Evolutionary conservation across 306 rosid genomes (phyloP).

Genomic region (Hylodesmum podocarpum): DNA sequence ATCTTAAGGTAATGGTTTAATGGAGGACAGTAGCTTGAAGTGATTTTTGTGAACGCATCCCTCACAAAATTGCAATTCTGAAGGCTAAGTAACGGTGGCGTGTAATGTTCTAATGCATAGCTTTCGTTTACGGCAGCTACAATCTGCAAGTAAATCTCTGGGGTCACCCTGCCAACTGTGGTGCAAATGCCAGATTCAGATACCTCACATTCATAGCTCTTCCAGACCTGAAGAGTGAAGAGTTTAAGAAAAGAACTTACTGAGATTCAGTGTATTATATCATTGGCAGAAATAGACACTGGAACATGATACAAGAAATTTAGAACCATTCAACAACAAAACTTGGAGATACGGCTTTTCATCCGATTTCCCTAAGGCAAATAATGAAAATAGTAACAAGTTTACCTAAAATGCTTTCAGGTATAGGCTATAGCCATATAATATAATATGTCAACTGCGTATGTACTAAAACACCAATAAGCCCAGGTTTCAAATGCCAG

Average conservation of each 20-base stretch:
- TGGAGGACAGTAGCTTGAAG: conserved; percentile 76
- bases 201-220: conserved; percentile 65
- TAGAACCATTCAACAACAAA: conserved; percentile 1
- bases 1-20: conserved; percentile 65
- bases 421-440: background rate
- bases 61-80: conserved; percentile 95
- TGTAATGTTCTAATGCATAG: conserved; percentile 88
- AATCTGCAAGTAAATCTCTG: conserved; percentile 62
- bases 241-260: background rate
- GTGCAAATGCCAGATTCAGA: conserved; percentile 62
- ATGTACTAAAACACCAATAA: background rate
- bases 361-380: background rate
- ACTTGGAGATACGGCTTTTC: background rate
- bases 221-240: conserved; percentile 80
- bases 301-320: background rate
- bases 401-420: background rate
- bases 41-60: conserved; percentile 73
- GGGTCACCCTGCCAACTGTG: conserved; percentile 81
- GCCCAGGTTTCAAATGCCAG: background rate
- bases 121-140: conserved; percentile 83
- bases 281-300: background rate
- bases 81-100: conserved; percentile 78
- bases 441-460: background rate
- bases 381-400: background rate
- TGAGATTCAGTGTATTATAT: conserved; percentile 18